A percentile compares a stretch with the other conserved stretches of the same genome.
Conservation (phyloP, 768 basidiomycete species). For the Tylopilus rubrobrunneus region DNA sequence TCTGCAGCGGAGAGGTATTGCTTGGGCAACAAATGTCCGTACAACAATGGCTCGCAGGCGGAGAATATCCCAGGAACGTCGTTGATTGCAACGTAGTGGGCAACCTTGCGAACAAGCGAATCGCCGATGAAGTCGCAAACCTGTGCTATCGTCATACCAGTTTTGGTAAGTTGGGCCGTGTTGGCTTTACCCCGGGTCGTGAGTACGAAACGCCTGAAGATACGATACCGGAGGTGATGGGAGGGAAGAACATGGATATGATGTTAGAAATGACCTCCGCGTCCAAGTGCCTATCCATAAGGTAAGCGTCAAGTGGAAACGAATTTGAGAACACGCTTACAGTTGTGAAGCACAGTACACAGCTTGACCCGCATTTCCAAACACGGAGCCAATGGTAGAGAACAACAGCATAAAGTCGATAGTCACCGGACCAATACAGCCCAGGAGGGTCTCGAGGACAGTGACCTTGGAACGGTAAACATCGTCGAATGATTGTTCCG, state of each 20-base stretch:
- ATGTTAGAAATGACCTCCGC: conserved; percentile 29
- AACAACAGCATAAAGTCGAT: conserved; percentile 34
- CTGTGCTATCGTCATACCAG: conserved; percentile 31
- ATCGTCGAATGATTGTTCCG: conserved; percentile 29
- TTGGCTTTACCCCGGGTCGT: conserved; percentile 26
- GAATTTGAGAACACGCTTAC: background rate
- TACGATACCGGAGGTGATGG: conserved; percentile 33
- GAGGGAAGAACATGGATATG: conserved; percentile 33
- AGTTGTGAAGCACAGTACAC: conserved; percentile 22
- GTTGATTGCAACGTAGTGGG: conserved; percentile 26
- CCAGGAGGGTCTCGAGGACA: conserved; percentile 15
- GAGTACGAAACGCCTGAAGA: conserved; percentile 37
- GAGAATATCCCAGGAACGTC: conserved; percentile 26
- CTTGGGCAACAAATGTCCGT: conserved; percentile 23
- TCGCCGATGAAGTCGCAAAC: conserved; percentile 32
- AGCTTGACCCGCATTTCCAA: conserved; percentile 28
- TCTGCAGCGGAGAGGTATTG: conserved; percentile 17
- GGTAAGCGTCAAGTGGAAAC: conserved; percentile 1
- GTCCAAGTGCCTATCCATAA: conserved; percentile 27
- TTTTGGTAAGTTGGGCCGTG: conserved; percentile 28
- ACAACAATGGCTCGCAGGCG: conserved; percentile 25
- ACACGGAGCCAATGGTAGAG: conserved; percentile 33
- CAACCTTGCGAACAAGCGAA: conserved; percentile 25
- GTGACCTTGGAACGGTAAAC: conserved; percentile 22
- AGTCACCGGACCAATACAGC: conserved; percentile 11